phyloP scores from a whole-genome alignment of 163 green algal genomes.

The Volvox carteri region DNA sequence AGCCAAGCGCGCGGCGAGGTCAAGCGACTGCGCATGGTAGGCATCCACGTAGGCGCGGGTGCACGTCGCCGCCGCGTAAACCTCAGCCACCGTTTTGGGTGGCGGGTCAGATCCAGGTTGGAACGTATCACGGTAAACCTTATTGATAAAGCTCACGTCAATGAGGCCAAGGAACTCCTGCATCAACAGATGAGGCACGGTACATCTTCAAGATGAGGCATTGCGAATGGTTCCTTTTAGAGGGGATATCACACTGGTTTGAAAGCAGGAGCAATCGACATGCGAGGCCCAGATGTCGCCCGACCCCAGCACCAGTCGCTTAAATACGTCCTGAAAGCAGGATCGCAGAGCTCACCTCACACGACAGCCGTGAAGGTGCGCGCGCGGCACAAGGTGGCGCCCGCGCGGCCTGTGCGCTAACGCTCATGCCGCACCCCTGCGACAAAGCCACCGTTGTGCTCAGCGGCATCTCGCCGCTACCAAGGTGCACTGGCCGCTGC shows the following conservation, averaged over 20 bases:
- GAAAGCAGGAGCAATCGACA: neutral
- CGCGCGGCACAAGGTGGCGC: neutral
- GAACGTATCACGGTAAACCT: constrained; percentile 42
- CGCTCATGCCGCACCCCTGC: neutral
- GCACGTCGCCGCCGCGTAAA: constrained; percentile 14
- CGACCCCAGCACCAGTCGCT: no score
- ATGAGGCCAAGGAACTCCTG: constrained; percentile 53
- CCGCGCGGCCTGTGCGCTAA: neutral
- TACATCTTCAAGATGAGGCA: no score
- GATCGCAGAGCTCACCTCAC: constrained; percentile 27
- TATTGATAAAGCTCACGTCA: constrained; percentile 49
- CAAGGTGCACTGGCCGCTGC: neutral
- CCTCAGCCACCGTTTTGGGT: constrained; percentile 37
- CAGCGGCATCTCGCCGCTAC: neutral
- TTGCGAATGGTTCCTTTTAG: no score
- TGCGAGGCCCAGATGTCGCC: neutral
- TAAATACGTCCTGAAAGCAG: no score
- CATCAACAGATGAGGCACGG: no score
- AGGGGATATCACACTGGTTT: neutral
- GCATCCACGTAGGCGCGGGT: constrained; percentile 6
- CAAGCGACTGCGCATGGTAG: constrained; percentile 30
- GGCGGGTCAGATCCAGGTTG: constrained; percentile 32
- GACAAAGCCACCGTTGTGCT: no score
- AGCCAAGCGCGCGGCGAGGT: constrained; percentile 11
- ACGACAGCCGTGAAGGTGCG: neutral